These are phyloP conservation scores for Colletotrichum sp. DNA, from an alignment of 2,329 filamentous ascomycete genomes.

Conservation along the genomic window DNA sequence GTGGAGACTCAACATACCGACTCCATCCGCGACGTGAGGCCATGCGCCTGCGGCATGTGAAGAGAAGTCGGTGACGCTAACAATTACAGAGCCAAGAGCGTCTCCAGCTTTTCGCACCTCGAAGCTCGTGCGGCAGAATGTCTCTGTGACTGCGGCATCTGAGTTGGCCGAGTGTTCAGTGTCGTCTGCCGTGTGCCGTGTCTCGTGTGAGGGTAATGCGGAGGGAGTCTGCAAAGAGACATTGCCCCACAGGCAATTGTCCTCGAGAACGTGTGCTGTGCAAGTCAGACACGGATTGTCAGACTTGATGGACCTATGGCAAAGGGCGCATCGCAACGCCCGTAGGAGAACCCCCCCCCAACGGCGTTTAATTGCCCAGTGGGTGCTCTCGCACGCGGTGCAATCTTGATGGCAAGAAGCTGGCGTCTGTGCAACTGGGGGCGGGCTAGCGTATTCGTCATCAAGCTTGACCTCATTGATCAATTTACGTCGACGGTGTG, in stretches of 20 bases:
- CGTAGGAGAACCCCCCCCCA: neutral
- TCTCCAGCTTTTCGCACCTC: neutral
- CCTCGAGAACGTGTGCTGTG: neutral
- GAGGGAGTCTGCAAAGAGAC: neutral
- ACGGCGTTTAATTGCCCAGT: neutral
- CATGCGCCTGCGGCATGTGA: neutral
- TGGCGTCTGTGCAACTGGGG: neutral
- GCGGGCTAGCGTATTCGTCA: neutral
- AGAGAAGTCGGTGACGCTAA: constrained; percentile 14
- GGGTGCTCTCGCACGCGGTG: neutral
- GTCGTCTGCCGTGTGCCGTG: neutral
- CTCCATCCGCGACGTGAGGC: neutral
- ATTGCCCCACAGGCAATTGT: neutral
- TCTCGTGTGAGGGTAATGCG: neutral
- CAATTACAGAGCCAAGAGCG: neutral
- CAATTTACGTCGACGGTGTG: neutral
- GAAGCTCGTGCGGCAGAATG: neutral
- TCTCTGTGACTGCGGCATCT: neutral
- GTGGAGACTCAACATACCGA: neutral
- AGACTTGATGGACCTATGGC: neutral
- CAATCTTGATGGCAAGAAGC: neutral
- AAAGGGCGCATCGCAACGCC: neutral
- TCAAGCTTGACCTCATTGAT: constrained; percentile 9
- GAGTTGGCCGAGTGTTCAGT: neutral
- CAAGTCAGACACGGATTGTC: neutral